Conservation (phyloP, 495 filamentous ascomycete species). For the Hypoxylon subgilvum region DNA sequence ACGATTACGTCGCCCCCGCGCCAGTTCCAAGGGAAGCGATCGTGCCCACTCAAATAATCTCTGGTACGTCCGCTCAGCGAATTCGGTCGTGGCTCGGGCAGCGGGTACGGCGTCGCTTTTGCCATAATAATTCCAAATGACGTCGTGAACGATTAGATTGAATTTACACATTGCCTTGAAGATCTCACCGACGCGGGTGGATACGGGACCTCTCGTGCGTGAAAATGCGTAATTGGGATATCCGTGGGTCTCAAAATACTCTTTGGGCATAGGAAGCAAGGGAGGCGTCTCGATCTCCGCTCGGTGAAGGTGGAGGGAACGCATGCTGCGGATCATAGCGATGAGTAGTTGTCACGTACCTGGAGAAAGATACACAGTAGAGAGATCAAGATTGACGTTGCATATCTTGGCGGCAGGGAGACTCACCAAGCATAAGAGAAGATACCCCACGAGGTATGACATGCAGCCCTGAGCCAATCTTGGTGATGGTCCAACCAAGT, state of each 20-base stretch:
- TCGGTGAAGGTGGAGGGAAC: slow-evolving; percentile 31
- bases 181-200: slow-evolving; percentile 1
- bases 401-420: not conserved
- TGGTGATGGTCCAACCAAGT: slow-evolving; percentile 32
- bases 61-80: slow-evolving; percentile 27
- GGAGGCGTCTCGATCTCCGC: slow-evolving; percentile 33
- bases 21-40: slow-evolving; percentile 24
- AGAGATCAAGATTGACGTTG: not conserved
- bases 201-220: not conserved
- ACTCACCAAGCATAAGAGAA: slow-evolving; percentile 37
- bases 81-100: slow-evolving; percentile 24
- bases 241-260: slow-evolving; percentile 15
- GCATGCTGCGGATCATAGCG: slow-evolving; percentile 15
- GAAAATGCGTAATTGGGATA: slow-evolving; percentile 5
- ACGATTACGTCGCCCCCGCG: slow-evolving; percentile 27
- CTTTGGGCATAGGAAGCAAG: slow-evolving; percentile 31
- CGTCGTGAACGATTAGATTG: slow-evolving; percentile 26
- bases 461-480: slow-evolving; percentile 35
- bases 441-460: slow-evolving; percentile 37
- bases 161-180: slow-evolving; percentile 32
- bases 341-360: slow-evolving; percentile 8
- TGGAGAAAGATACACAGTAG: not conserved
- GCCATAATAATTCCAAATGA: slow-evolving; percentile 34
- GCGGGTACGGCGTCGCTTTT: slow-evolving; percentile 21
- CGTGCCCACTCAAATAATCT: slow-evolving; percentile 31